Conservation (phyloP, 768 basidiomycete genomes). For the Lactarius tabidus region DNA sequence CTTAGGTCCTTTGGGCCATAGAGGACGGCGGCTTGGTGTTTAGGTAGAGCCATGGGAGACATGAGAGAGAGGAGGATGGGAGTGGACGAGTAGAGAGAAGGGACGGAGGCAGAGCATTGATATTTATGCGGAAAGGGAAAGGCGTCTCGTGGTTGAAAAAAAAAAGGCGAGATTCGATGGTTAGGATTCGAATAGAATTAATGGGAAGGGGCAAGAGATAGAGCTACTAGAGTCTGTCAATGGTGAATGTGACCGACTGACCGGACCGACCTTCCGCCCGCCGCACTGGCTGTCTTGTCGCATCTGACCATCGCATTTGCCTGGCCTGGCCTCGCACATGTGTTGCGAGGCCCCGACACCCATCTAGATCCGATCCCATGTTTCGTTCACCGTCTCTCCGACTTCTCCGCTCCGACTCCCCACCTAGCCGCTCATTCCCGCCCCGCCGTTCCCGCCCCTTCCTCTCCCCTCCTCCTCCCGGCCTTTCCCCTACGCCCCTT, state of each 20-base stretch:
- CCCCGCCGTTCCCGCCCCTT: not conserved
- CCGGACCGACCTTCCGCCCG: conserved; percentile 23
- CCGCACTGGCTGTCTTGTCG: no score
- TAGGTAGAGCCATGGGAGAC: conserved; percentile 47
- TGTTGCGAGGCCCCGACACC: not conserved
- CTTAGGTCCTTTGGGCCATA: conserved; percentile 81
- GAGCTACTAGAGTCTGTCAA: not conserved
- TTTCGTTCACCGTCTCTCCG: conserved; percentile 10
- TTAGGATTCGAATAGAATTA: conserved; percentile 9
- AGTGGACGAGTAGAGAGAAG: conserved; percentile 24
- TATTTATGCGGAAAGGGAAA: conserved; percentile 29
- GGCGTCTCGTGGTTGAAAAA: conserved; percentile 35
- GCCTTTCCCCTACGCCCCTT: not conserved
- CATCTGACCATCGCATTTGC: not conserved
- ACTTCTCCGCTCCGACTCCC: not conserved
- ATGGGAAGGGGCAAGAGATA: conserved; percentile 6
- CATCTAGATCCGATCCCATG: conserved; percentile 14
- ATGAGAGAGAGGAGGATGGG: conserved; percentile 30
- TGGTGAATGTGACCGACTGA: not conserved
- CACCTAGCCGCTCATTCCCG: conserved; percentile 14
- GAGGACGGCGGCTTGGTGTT: conserved; percentile 74
- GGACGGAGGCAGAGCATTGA: conserved; percentile 24
- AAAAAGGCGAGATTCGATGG: conserved; percentile 5
- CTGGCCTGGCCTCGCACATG: not conserved
- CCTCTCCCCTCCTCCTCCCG: not conserved